Base-by-base conservation (phyloP, 208 protist species). In the Leishmania lainsoni region DNA sequence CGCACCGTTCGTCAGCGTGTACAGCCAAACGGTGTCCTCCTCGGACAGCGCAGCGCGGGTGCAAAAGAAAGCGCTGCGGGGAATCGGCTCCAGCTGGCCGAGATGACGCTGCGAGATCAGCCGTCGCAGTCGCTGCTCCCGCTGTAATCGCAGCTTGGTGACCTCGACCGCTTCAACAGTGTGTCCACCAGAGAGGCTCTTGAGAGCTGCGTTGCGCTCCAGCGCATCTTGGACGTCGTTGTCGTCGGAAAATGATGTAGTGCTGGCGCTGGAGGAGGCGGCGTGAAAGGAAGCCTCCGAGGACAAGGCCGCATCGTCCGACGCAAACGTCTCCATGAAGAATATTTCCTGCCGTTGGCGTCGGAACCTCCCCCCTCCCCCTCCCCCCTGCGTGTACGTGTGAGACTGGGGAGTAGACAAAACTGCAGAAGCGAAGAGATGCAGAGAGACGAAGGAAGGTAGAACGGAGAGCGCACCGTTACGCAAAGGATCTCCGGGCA, bases 51-150 rank as follows among this genome's bases (percentile, higher is more conserved):
- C 42, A 17, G 78, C 78, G 52, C 82, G 81, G 45, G 86, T 83
- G 54, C 83, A 77, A 14, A 85, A 89, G 71, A 87, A 89, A 10
- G 85, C 75, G 76, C 39, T 73, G 26, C 77, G 83, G 32, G 71
- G 79, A 75, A 80, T 79, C 0, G 81, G 3, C 32, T 84, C 81
- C 0, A 81, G 29, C 39, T 89, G 73, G 1, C 89, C 92, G 3
- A 96, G 78, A 48, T 88, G 88, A 4, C 92, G 90, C 83, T 92
- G 92, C 0, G 91, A 94, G 65, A 96, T 81, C 26, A 96, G 48
- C 2, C 87, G 75, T 0, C 92, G 86, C 68, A 89, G 88, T 6
- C 81, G 86, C 73, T 96, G 92, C 32, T 92, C 84, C 0, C 90
- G 90, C 54, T 90, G 86, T 78, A 94, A 75, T 12, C 81, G 77